These are phyloP conservation scores for Aspergillus felis DNA, from an alignment of 2,329 filamentous ascomycete species.

Conservation along the genomic window DNA sequence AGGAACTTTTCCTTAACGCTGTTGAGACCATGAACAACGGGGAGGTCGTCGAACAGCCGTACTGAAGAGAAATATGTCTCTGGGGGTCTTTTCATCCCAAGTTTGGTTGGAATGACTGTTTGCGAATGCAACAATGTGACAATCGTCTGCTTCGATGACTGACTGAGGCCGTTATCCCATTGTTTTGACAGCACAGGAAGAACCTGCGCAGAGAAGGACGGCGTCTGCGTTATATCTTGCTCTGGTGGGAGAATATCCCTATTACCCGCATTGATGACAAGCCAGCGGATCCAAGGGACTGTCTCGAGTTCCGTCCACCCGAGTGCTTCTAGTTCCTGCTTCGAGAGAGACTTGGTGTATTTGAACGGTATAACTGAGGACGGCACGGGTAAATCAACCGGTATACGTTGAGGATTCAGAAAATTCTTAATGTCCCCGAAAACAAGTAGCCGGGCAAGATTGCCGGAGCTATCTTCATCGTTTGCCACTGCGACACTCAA, in stretches of 20 bases:
- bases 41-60: conserved; percentile 89
- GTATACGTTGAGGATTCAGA: conserved; percentile 72
- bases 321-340: conserved; percentile 69
- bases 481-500: conserved; percentile 66
- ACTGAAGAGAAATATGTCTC: conserved; percentile 94
- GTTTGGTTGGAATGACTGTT: conserved; percentile 81
- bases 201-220: conserved; percentile 72
- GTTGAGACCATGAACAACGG: conserved; percentile 70
- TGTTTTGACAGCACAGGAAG: conserved; percentile 79
- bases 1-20: conserved; percentile 90
- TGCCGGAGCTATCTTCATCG: conserved; percentile 54
- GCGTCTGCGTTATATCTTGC: conserved; percentile 66
- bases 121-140: conserved; percentile 61
- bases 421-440: conserved; percentile 73
- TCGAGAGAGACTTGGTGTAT: conserved; percentile 69
- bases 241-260: conserved; percentile 55
- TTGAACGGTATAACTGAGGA: conserved; percentile 77
- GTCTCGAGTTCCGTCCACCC: conserved; percentile 85
- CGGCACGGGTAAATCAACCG: conserved; percentile 75
- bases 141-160: conserved; percentile 62
- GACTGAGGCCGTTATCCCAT: conserved; percentile 72
- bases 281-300: conserved; percentile 77
- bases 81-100: conserved; percentile 78
- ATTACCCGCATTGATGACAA: conserved; percentile 64
- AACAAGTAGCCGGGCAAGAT: conserved; percentile 68